These are phyloP conservation scores for Miscanthus lutarioriparius DNA, from an alignment of 176 grass and related monocot genomes.

Conservation along the genomic window DNA sequence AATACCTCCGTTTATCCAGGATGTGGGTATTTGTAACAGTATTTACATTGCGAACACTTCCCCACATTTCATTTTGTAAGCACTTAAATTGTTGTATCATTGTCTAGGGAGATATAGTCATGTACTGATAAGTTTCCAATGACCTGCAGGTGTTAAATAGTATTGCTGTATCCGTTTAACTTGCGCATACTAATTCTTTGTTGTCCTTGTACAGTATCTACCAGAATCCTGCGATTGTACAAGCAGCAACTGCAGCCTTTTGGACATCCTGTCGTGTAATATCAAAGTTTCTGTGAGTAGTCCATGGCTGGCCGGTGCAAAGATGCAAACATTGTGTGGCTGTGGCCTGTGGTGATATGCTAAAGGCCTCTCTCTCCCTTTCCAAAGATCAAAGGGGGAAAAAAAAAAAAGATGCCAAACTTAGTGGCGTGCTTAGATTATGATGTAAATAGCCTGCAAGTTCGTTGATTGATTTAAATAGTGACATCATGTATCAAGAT, in stretches of 20 bases:
- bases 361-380: background rate
- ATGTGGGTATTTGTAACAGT: background rate
- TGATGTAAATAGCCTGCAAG: conserved; percentile 13
- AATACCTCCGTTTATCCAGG: background rate
- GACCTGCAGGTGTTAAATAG: background rate
- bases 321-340: background rate
- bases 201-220: conserved; percentile 61
- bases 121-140: background rate
- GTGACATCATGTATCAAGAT: background rate
- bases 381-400: background rate
- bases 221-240: conserved; percentile 84
- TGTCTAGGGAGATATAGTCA: background rate
- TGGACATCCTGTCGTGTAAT: conserved; percentile 85
- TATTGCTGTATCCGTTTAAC: background rate
- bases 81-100: background rate
- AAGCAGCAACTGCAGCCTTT: conserved; percentile 69
- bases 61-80: background rate
- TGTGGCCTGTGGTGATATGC: background rate
- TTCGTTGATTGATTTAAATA: conserved; percentile 19
- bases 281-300: conserved; percentile 81
- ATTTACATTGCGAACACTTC: background rate
- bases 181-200: background rate
- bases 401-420: background rate
- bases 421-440: background rate
- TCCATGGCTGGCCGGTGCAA: background rate